Evolutionary conservation across 2,329 filamentous ascomycete genomes (phyloP).

Genomic region (Scytalidium lignicola): DNA sequence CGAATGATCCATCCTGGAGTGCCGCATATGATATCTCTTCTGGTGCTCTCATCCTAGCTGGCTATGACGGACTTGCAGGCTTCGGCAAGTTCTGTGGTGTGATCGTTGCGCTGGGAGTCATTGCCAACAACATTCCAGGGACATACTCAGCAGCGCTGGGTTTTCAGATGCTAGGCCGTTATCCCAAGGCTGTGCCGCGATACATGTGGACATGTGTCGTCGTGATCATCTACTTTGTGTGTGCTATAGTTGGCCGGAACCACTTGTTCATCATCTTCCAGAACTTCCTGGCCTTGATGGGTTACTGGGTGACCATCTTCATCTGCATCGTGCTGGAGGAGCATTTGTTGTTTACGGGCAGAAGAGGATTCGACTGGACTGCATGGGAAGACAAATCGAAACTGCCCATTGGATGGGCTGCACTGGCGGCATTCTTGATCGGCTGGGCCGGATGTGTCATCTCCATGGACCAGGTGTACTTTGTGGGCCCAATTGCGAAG

Average conservation of each 20-base stretch:
- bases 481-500: constrained; percentile 54
- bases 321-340: constrained; percentile 56
- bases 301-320: constrained; percentile 64
- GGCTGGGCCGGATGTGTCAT: constrained; percentile 60
- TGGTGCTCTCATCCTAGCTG: constrained; percentile 58
- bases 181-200: constrained; percentile 51
- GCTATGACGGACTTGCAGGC: constrained; percentile 48
- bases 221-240: constrained; percentile 56
- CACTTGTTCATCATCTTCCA: constrained; percentile 59
- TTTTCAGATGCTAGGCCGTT: constrained; percentile 58
- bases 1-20: constrained; percentile 43
- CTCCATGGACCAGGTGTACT: constrained; percentile 65
- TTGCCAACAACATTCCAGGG: constrained; percentile 58
- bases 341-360: constrained; percentile 52
- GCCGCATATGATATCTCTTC: constrained; percentile 54
- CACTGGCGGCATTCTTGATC: constrained; percentile 54
- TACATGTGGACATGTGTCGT: constrained; percentile 57
- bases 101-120: constrained; percentile 55
- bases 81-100: constrained; percentile 64
- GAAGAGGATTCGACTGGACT: constrained; percentile 49
- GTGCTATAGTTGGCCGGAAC: constrained; percentile 51
- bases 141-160: constrained; percentile 59
- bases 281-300: constrained; percentile 65
- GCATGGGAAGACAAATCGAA: constrained; percentile 53
- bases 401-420: constrained; percentile 56